Evolutionary conservation across 1,284 basidiomycete genomes (phyloP).

Genomic region (Flammula alnicola): DNA sequence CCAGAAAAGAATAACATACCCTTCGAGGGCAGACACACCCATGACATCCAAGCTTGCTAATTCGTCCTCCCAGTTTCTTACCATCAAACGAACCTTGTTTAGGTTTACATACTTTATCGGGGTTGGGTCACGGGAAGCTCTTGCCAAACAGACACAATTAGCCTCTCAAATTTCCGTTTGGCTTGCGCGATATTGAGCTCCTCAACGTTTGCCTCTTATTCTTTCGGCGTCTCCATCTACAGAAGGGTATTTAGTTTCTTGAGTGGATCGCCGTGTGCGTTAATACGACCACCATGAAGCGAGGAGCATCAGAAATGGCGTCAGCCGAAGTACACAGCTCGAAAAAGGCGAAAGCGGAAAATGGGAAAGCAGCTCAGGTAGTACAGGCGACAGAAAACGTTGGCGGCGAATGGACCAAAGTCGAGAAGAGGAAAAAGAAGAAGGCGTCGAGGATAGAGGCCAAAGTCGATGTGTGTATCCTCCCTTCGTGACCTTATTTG

Average conservation of each 20-base stretch:
- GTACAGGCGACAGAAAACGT: slow-evolving; percentile 38
- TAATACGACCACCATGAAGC: slow-evolving; percentile 23
- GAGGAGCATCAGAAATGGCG: slow-evolving; percentile 13
- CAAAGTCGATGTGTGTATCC: slow-evolving; percentile 61
- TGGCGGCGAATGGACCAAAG: slow-evolving; percentile 64
- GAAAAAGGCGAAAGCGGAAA: slow-evolving; percentile 29
- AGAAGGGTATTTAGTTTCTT: too few relatives aligned
- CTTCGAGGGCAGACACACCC: too few relatives aligned
- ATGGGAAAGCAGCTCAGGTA: not conserved
- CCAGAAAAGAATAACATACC: too few relatives aligned
- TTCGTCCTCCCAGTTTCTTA: too few relatives aligned
- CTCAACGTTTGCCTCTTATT: too few relatives aligned
- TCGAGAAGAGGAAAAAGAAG: slow-evolving; percentile 79
- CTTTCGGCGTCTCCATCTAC: too few relatives aligned
- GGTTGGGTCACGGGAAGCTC: too few relatives aligned
- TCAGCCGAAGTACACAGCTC: slow-evolving; percentile 3
- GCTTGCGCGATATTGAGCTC: too few relatives aligned
- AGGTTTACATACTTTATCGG: too few relatives aligned
- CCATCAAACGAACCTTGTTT: too few relatives aligned
- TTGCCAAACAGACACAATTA: slow-evolving; percentile 19
- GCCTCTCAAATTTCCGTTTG: slow-evolving; percentile 2
- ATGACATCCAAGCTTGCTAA: too few relatives aligned
- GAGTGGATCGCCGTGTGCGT: too few relatives aligned
- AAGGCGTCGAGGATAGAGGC: slow-evolving; percentile 62
- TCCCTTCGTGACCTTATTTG: slow-evolving; percentile 12